Evolutionary conservation across 495 filamentous ascomycete genomes (phyloP).

Genomic region (Penicillium diatomitis): DNA sequence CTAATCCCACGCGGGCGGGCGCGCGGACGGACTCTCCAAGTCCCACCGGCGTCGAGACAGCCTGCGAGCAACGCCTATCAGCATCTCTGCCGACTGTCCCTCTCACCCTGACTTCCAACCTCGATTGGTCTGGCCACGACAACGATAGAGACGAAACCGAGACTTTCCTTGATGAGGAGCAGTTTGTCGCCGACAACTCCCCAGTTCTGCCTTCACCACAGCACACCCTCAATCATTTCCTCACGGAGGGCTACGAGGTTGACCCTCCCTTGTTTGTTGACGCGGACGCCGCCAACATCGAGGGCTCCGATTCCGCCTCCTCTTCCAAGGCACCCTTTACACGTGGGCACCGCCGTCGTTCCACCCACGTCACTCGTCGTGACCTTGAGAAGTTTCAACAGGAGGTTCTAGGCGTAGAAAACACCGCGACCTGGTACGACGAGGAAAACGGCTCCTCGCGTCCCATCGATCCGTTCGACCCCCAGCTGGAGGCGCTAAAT

Average conservation of each 20-base stretch:
- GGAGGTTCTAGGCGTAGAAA: constrained; percentile 33
- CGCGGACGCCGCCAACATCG: constrained; percentile 28
- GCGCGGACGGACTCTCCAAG: no score
- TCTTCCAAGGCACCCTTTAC: constrained; percentile 32
- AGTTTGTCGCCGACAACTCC: no score
- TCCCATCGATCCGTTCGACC: constrained; percentile 22
- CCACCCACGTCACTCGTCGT: constrained; percentile 36
- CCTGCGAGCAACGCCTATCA: no score
- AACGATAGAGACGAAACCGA: no score
- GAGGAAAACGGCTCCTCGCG: constrained; percentile 22
- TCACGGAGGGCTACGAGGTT: constrained; percentile 1
- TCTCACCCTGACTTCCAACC: no score
- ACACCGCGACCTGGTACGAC: constrained; percentile 22
- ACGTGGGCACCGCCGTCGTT: constrained; percentile 39
- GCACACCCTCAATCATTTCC: background rate
- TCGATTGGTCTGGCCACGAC: no score
- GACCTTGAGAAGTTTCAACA: constrained; percentile 38
- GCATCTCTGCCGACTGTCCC: no score
- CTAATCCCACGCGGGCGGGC: no score
- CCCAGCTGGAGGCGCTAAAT: constrained; percentile 29
- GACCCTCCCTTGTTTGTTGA: constrained; percentile 6
- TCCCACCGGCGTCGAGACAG: no score
- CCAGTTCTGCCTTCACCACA: background rate
- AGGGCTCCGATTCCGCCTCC: constrained; percentile 22
- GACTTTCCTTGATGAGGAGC: no score